phyloP scores from a whole-genome alignment of 1,284 basidiomycete genomes.

The Leccinum subrobustum region DNA sequence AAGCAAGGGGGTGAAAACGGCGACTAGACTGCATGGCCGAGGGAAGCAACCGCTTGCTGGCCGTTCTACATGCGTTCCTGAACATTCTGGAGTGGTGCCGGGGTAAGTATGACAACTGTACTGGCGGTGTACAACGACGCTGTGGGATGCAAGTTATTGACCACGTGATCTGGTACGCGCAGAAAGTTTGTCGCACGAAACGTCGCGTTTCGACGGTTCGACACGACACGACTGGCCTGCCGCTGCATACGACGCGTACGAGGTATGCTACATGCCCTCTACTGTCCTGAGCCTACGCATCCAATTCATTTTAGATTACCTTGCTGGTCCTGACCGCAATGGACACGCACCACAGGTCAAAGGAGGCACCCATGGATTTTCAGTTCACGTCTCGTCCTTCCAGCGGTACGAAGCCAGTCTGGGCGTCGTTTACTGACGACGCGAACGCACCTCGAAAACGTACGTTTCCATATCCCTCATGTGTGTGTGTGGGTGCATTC shows the following conservation, averaged over 20 bases:
- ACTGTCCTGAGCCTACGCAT: neutral
- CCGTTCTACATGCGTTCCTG: conserved; percentile 27
- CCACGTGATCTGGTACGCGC: conserved; percentile 26
- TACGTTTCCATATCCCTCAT: conserved; percentile 40
- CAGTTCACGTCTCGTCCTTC: conserved; percentile 59
- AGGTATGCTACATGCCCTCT: conserved; percentile 13
- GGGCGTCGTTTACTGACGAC: conserved; percentile 47
- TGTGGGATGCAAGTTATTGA: neutral
- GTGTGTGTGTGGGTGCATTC: conserved; percentile 4
- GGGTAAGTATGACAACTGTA: neutral
- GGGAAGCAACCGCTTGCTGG: conserved; percentile 16
- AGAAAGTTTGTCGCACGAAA: conserved; percentile 14
- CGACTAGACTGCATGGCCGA: conserved; percentile 30
- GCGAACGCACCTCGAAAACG: conserved; percentile 61
- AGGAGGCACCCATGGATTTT: conserved; percentile 81
- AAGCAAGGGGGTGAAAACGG: conserved; percentile 49
- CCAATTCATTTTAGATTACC: neutral
- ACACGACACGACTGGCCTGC: conserved; percentile 5
- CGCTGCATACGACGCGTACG: conserved; percentile 11
- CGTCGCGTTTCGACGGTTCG: conserved; percentile 1
- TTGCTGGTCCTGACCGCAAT: conserved; percentile 13
- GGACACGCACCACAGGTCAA: conserved; percentile 48
- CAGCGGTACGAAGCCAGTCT: conserved; percentile 51
- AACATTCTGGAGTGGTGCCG: conserved; percentile 19
- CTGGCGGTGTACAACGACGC: neutral